These are phyloP conservation scores for Trypanosoma lewisi DNA, from an alignment of 208 protist species.

Conservation along the genomic window DNA sequence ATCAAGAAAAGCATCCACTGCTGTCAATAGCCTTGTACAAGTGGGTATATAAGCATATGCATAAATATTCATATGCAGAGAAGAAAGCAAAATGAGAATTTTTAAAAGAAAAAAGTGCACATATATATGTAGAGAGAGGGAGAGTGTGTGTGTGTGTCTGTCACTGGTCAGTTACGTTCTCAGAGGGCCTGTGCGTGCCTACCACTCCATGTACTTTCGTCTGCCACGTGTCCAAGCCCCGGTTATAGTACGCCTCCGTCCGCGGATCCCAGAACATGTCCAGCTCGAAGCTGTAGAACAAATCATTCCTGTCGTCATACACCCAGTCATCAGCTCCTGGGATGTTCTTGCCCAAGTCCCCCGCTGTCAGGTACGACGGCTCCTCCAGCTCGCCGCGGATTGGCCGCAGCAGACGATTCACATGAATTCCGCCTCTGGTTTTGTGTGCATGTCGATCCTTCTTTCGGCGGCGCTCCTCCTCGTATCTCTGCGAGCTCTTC, in stretches of 20 bases:
- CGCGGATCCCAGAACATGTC: conserved; percentile 85
- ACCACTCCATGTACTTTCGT: conserved; percentile 41
- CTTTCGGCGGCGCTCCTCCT: background rate
- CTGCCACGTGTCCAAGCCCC: conserved; percentile 63
- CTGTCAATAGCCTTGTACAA: background rate
- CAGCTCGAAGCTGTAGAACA: conserved; percentile 74
- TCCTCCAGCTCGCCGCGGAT: conserved; percentile 26
- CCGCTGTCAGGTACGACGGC: conserved; percentile 59
- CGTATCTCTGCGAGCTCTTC: conserved; percentile 28
- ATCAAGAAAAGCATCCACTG: too few relatives aligned
- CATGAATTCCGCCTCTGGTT: conserved; percentile 6
- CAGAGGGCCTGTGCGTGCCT: conserved; percentile 29
- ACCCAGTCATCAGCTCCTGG: conserved; percentile 74
- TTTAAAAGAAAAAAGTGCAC: background rate
- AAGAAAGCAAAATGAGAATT: background rate
- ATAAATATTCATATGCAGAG: conserved; percentile 1
- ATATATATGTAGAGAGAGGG: background rate
- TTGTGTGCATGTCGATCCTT: conserved; percentile 13
- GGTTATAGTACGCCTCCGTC: conserved; percentile 70
- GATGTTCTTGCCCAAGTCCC: conserved; percentile 68
- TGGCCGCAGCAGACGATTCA: conserved; percentile 30
- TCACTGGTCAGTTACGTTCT: background rate
- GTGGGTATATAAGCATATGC: background rate
- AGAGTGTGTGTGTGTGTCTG: background rate
- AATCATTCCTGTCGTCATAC: conserved; percentile 78